phyloP scores from a whole-genome alignment of 2,329 filamentous ascomycete species.

The Colletotrichum zoysiae region DNA sequence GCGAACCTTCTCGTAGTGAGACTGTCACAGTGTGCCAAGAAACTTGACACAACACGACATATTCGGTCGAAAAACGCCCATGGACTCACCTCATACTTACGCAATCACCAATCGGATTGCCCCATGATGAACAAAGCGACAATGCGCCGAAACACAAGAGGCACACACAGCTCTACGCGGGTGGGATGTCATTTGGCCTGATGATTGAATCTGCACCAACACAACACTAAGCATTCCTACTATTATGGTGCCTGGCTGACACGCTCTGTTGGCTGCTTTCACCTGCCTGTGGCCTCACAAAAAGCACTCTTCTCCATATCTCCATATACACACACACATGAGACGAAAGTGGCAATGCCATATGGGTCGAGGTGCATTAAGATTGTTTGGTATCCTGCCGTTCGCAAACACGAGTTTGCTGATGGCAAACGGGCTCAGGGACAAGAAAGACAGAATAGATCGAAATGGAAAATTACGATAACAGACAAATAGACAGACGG shows the following conservation, averaged over 20 bases:
- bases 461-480: constrained; percentile 21
- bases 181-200: background rate
- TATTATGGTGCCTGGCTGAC: background rate
- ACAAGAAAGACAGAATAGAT: constrained; percentile 1
- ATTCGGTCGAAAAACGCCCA: background rate
- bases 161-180: too few species aligned
- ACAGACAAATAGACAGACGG: constrained; percentile 15
- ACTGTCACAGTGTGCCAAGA: background rate
- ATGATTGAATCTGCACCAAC: background rate
- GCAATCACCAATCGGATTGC: background rate
- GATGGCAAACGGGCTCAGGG: background rate
- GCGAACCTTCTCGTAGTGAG: background rate
- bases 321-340: background rate
- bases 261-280: background rate
- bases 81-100: background rate
- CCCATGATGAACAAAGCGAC: background rate
- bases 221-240: background rate
- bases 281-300: background rate
- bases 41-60: background rate
- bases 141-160: background rate
- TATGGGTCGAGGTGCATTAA: background rate
- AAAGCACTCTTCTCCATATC: background rate
- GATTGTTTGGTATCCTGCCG: background rate
- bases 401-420: background rate
- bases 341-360: background rate